phyloP scores from a whole-genome alignment of 148 eudicot species.

The Nepenthes gracilis region DNA sequence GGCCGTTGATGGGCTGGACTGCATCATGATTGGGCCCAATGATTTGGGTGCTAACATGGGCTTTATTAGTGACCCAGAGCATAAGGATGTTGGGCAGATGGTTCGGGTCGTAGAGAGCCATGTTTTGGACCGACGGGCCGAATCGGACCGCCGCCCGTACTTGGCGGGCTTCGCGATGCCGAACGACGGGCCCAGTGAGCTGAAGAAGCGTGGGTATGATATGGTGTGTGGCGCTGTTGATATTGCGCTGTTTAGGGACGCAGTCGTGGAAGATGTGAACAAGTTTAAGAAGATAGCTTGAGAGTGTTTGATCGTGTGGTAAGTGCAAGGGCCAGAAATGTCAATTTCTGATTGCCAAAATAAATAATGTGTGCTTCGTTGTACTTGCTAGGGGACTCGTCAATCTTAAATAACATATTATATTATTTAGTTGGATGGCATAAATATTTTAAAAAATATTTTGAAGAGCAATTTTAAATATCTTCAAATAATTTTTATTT shows the following conservation, averaged over 20 bases:
- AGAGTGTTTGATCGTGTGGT: too few species aligned
- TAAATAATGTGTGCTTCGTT: too few species aligned
- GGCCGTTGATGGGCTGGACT: constrained; percentile 69
- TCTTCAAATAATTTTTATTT: too few species aligned
- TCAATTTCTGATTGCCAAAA: too few species aligned
- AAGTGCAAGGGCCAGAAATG: too few species aligned
- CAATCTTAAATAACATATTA: too few species aligned
- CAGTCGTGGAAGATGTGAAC: constrained; percentile 56
- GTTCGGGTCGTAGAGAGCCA: constrained; percentile 41
- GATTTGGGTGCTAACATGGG: constrained; percentile 79
- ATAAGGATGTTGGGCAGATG: constrained; percentile 45
- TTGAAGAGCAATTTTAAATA: too few species aligned
- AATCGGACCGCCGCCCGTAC: constrained; percentile 22
- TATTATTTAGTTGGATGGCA: too few species aligned
- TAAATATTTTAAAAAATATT: too few species aligned
- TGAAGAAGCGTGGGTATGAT: constrained; percentile 54
- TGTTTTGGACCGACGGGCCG: constrained; percentile 23
- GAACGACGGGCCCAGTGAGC: constrained; percentile 38
- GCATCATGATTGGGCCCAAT: constrained; percentile 60
- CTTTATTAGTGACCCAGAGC: constrained; percentile 58
- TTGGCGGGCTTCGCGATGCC: constrained; percentile 71
- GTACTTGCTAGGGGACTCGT: too few species aligned
- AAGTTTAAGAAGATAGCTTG: constrained; percentile 25
- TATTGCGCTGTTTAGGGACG: constrained; percentile 48
- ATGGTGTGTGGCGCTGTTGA: constrained; percentile 71